Base-by-base conservation (phyloP, 805 yeast species). In the Komagataella pastoris region DNA sequence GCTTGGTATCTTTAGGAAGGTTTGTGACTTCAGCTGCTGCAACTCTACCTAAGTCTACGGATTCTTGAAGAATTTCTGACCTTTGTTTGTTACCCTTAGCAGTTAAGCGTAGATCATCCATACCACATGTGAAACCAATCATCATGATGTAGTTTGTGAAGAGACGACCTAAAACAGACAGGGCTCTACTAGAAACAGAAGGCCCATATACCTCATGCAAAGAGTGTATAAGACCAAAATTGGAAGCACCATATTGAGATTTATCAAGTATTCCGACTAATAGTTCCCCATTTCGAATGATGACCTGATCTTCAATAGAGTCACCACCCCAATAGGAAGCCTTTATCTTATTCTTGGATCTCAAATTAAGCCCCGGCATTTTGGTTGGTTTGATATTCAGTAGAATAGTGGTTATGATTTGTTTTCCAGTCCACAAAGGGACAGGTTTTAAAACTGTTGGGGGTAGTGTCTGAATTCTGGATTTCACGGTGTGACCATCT, bases 41-140 rank as follows among this genome's bases (percentile, higher is more conserved):
- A 57, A 76, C 75, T 65, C 91, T 78, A 63, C 99, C 99, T 53
- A 81, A 83, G 60, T 85, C 95, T 50, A 76, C 77, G 23, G 95
- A 81, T 54, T 81, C 81, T 58, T 79, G 71, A 65, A 95, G 75
- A 55, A 93, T 86, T 54, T 88, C 95, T 12, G 71, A 70, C 74
- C 99, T 82, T 91, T 95, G 83, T 54, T 74, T 62, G 66, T 95
- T 90, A 64, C 99, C 99, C 59, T 88, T 96, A 3, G 68, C 79
- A 19, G 98, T 93, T 59, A 95, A 76, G 65, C 96, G 80, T 67
- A 93, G 75, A 72, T 93, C 99, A 66, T 93, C 99, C 99, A 93
- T 95, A 77, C 99, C 99, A 82, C 99, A 93, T 6, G 99, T 93
- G 65, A 93, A 87, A 1, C 97, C 98, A 53, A 88, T 85, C 72